Evolutionary conservation across 805 yeast species (phyloP), one percentile per base, ranked within the genome.

Genomic region (Nakazawaea wickerhamii): DNA sequence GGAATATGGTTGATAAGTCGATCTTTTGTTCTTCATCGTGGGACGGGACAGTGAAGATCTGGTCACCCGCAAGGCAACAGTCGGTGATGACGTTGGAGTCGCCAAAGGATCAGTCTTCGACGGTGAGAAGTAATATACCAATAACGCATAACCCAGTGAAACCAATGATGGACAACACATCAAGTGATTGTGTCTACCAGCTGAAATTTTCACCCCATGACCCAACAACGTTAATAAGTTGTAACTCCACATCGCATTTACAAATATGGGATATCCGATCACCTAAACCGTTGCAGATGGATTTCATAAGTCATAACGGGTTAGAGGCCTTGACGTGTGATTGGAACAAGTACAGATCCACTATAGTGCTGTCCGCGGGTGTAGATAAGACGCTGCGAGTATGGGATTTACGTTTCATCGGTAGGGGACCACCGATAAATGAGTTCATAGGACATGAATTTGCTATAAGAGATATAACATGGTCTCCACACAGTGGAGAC

Each of bases 401-500:
- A 4, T 91, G 97, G 96, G 99, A 91, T 58, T 60, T 86, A 36
- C 70, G 98, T 47, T 83, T 81, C 81, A 70, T 82, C 4, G 44
- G 44, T 3, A 14, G 44, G 18, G 44, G 44, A 3, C 68, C 59
- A 64, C 95, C 91, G 17, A 60, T 76, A 36, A 88, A 87, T 57
- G 91, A 84, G 58, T 65, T 90, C 18, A 61, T 75, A 23, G 96
- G 96, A 5, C 98, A 91, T 61, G 93, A 87, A 38, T 81, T 85
- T 54, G 96, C 98, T 0, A 84, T 93, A 9, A 67, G 95, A 46
- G 78, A 77, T 55, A 79, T 90, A 4, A 67, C 75, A 32, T 91
- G 96, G 96, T 84, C 95, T 2, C 97, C 98, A 1, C 97, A 91
- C 63, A 67, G 70, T 35, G 75, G 85, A 4, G 81, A 79, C 44